Evolutionary conservation across 2,329 filamentous ascomycete genomes (phyloP).

Genomic region (Pleoardoris graminearum): DNA sequence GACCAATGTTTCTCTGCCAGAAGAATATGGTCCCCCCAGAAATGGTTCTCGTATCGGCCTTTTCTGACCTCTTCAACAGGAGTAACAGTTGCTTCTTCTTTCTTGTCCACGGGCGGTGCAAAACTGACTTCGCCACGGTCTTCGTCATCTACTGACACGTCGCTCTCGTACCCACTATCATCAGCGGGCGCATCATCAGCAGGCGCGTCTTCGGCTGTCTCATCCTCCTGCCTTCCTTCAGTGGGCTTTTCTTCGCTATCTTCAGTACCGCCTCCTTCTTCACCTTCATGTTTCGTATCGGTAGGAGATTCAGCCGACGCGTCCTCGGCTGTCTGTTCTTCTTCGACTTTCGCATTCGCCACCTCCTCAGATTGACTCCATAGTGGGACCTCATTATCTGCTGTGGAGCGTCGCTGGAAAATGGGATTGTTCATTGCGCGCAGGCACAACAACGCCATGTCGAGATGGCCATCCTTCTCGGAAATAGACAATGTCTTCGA

Average conservation of each 20-base stretch:
- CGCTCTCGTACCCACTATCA: constrained; percentile 4
- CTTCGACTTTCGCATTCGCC: background rate
- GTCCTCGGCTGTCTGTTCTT: background rate
- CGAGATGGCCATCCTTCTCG: constrained; percentile 15
- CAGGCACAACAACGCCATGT: constrained; percentile 12
- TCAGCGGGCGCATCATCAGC: background rate
- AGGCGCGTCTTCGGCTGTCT: background rate
- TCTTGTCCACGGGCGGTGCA: background rate
- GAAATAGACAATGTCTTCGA: constrained; percentile 7
- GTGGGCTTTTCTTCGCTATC: background rate
- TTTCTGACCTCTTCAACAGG: background rate
- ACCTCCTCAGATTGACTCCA: background rate
- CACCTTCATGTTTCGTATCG: background rate
- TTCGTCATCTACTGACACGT: constrained; percentile 12
- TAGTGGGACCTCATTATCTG: background rate
- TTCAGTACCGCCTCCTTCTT: too few relatives aligned
- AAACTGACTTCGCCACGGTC: constrained; percentile 9
- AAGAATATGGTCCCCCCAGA: constrained; percentile 15
- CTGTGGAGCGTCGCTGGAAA: constrained; percentile 10
- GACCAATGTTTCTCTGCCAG: constrained; percentile 17
- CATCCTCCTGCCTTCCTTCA: background rate
- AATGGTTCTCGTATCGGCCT: constrained; percentile 13
- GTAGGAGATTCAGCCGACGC: background rate
- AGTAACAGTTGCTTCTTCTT: background rate
- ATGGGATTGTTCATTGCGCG: constrained; percentile 16